These are phyloP conservation scores for Fomitopsis serialis DNA, from an alignment of 768 basidiomycete species.

Conservation along the genomic window DNA sequence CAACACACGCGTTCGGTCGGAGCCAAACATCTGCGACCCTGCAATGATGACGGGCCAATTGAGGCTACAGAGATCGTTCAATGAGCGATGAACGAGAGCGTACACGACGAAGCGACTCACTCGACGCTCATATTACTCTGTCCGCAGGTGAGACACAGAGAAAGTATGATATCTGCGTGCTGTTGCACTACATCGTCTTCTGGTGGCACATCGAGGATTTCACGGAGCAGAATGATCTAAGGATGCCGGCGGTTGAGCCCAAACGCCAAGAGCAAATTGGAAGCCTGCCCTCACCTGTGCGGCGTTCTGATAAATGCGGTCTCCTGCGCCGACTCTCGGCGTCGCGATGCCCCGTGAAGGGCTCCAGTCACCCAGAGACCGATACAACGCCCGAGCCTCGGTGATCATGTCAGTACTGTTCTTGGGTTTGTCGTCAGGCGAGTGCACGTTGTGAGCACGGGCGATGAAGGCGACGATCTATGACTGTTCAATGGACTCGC, in stretches of 20 bases:
- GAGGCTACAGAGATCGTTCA: conserved; percentile 13
- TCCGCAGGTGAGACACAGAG: conserved; percentile 25
- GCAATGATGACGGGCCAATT: conserved; percentile 29
- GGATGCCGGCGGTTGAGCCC: not conserved
- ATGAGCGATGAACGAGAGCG: not conserved
- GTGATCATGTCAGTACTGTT: conserved; percentile 12
- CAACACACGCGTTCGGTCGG: conserved; percentile 19
- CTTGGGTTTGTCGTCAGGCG: not conserved
- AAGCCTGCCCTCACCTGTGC: conserved; percentile 25
- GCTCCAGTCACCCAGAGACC: conserved; percentile 22
- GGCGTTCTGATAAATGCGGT: conserved; percentile 30
- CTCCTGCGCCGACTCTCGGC: conserved; percentile 26
- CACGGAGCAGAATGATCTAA: conserved; percentile 30
- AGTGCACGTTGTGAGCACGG: conserved; percentile 7
- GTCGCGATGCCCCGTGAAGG: conserved; percentile 19
- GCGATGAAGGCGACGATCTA: conserved; percentile 20
- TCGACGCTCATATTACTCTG: conserved; percentile 25
- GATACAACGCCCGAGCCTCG: conserved; percentile 21
- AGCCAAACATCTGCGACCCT: conserved; percentile 22
- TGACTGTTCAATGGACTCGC: not conserved
- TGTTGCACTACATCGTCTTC: conserved; percentile 25
- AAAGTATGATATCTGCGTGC: conserved; percentile 22
- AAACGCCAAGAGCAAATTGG: conserved; percentile 7
- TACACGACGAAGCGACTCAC: conserved; percentile 18
- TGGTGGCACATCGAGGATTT: conserved; percentile 24